These are phyloP conservation scores for Bacterosira constricta DNA, from an alignment of 108 stramenopile species.

Conservation along the genomic window DNA sequence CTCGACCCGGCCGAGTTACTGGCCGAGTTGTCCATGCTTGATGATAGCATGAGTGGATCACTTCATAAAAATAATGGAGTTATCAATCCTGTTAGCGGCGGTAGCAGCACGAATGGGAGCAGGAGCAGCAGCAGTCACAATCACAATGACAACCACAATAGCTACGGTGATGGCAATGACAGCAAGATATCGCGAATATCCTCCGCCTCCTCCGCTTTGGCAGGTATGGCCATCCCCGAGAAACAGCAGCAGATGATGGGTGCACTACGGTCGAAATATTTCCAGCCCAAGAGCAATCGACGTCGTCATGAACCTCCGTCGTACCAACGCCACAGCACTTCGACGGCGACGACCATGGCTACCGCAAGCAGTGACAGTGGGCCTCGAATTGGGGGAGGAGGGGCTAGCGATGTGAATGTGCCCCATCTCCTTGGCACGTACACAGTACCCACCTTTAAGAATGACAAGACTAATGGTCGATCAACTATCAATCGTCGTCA, in stretches of 20 bases:
- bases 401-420: not conserved
- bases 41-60: not conserved
- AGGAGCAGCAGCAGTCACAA: not conserved
- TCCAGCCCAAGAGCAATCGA: too few species aligned
- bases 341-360: too few species aligned
- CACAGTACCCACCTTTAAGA: conserved; percentile 20
- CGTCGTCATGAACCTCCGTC: too few species aligned
- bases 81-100: not conserved
- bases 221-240: too few species aligned
- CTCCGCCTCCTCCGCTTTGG: not conserved
- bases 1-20: not conserved
- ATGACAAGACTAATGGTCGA: not conserved
- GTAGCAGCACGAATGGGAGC: not conserved
- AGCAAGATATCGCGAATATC: not conserved
- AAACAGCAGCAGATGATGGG: too few species aligned
- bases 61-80: not conserved
- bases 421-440: conserved; percentile 10
- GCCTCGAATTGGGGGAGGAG: not conserved
- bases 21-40: not conserved
- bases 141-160: not conserved
- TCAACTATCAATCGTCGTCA: not conserved
- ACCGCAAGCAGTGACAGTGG: too few species aligned
- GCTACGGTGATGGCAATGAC: not conserved
- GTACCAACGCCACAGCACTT: too few species aligned
- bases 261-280: too few species aligned